Conservation (phyloP, 2,329 filamentous ascomycete species). For the Dothideomycetes sp. region DNA sequence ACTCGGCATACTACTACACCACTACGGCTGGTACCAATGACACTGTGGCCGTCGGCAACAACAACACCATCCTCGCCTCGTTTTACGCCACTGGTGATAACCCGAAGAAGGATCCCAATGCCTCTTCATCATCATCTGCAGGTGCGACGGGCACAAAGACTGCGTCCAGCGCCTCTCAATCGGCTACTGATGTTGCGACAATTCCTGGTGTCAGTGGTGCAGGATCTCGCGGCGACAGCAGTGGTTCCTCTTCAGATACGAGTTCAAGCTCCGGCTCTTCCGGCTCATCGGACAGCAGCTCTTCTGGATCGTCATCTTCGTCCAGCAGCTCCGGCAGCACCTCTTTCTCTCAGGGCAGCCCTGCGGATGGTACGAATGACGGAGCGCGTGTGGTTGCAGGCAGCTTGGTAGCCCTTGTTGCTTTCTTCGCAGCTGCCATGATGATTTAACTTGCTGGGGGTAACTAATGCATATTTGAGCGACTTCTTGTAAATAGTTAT, state of each 20-base stretch:
- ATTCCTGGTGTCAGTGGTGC: slow-evolving; percentile 46
- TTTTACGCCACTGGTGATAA: slow-evolving; percentile 73
- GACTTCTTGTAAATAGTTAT: background rate
- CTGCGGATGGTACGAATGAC: slow-evolving; percentile 13
- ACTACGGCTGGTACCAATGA: slow-evolving; percentile 56
- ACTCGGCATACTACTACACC: slow-evolving; percentile 65
- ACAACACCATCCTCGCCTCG: slow-evolving; percentile 65
- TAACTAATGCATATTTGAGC: background rate
- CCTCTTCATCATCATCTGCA: slow-evolving; percentile 17
- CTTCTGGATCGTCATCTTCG: slow-evolving; percentile 13
- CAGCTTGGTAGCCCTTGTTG: slow-evolving; percentile 24
- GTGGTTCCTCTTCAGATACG: slow-evolving; percentile 11
- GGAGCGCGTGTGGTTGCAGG: slow-evolving; percentile 22
- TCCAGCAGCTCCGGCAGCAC: slow-evolving; percentile 13
- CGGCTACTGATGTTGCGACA: slow-evolving; percentile 26
- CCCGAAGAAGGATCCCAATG: slow-evolving; percentile 38
- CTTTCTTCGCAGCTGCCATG: slow-evolving; percentile 25
- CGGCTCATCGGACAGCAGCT: slow-evolving; percentile 8
- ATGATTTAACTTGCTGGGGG: slow-evolving; percentile 16
- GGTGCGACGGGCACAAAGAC: slow-evolving; percentile 18
- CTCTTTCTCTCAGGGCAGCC: slow-evolving; percentile 19
- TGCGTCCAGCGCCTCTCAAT: slow-evolving; percentile 12
- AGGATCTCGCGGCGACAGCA: slow-evolving; percentile 30
- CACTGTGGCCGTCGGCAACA: slow-evolving; percentile 64
- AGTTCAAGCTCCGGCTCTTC: slow-evolving; percentile 7